Evolutionary conservation across 495 filamentous ascomycete genomes (phyloP).

Genomic region (Lasiosphaeria miniovina): DNA sequence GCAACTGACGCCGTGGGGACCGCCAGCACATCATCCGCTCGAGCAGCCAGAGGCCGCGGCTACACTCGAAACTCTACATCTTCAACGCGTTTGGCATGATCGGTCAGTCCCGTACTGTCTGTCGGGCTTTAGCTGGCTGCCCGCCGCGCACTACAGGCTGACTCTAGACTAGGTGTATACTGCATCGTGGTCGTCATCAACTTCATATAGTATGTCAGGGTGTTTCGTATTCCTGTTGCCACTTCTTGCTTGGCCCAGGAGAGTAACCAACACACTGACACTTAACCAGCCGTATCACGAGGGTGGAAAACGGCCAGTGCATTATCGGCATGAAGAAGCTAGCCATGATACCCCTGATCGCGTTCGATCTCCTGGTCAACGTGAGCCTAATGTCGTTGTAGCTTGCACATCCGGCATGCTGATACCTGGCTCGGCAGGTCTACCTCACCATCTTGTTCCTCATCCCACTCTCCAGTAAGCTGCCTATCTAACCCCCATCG

Average conservation of each 20-base stretch:
- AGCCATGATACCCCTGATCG: conserved; percentile 51
- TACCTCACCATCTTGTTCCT: conserved; percentile 53
- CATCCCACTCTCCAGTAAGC: conserved; percentile 44
- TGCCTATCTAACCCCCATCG: background rate
- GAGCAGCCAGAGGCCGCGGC: conserved; percentile 36
- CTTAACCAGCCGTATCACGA: conserved; percentile 40
- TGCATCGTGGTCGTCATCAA: conserved; percentile 45
- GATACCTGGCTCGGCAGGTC: conserved; percentile 30
- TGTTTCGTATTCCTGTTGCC: background rate
- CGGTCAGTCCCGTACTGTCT: conserved; percentile 25
- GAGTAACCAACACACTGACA: conserved; percentile 2
- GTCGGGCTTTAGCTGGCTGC: background rate
- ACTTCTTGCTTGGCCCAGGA: background rate
- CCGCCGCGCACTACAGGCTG: conserved; percentile 1
- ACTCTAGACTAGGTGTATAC: conserved; percentile 38
- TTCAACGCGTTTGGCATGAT: conserved; percentile 55
- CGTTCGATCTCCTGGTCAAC: conserved; percentile 48
- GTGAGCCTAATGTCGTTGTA: conserved; percentile 23
- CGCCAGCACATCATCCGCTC: conserved; percentile 47
- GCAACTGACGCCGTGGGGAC: conserved; percentile 3
- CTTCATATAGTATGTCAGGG: conserved; percentile 47
- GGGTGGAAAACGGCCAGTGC: conserved; percentile 45
- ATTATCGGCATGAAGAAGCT: conserved; percentile 51
- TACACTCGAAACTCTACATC: conserved; percentile 49
- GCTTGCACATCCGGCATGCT: background rate